phyloP scores from a whole-genome alignment of 75 land plant species.

The Gnetum montanum region DNA sequence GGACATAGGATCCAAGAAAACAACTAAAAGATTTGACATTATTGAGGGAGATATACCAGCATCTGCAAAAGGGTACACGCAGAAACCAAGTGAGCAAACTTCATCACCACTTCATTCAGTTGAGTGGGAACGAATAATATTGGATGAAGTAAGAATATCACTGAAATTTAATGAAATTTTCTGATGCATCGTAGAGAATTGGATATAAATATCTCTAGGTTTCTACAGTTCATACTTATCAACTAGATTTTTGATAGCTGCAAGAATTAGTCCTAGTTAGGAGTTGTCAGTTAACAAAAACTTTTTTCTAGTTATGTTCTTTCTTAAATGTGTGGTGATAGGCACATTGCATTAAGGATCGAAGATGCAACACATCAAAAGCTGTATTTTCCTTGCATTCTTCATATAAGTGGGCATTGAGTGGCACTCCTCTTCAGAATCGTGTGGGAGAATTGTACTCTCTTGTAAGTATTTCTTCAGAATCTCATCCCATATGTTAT shows the following conservation, averaged over 20 bases:
- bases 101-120: constrained; percentile 64
- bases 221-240: no score
- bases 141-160: constrained; percentile 65
- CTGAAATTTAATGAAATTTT: no score
- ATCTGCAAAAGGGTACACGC: neutral
- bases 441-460: constrained; percentile 94
- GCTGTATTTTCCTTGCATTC: constrained; percentile 70
- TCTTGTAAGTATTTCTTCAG: constrained; percentile 37
- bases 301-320: no score
- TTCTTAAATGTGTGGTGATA: no score
- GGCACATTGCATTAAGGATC: constrained; percentile 85
- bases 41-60: constrained; percentile 6
- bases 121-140: constrained; percentile 70
- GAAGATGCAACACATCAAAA: constrained; percentile 67
- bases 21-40: neutral
- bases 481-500: no score
- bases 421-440: constrained; percentile 95
- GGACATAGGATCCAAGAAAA: neutral
- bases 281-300: no score
- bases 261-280: no score
- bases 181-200: no score
- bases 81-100: neutral
- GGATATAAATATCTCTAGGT: no score
- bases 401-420: constrained; percentile 74
- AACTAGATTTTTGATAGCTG: no score